Base-by-base conservation (phyloP, 257 asterid genomes). In the Rauvolfia tetraphylla region DNA sequence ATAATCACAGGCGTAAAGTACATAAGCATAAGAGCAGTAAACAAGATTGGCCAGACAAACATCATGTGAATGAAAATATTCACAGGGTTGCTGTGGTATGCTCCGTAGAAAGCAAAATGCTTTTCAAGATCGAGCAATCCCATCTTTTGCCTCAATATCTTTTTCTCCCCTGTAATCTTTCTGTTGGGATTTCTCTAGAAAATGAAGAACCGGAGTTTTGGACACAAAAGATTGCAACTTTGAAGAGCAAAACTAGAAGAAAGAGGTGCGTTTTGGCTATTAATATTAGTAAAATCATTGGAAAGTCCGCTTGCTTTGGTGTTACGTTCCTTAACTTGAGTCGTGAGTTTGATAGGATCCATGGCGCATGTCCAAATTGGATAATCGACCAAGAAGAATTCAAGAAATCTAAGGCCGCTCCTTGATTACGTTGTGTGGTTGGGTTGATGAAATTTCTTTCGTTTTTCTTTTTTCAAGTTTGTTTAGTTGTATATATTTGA, bases 71-170 rank as follows among this genome's bases (percentile, higher is more conserved):
- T 72, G 58, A 89, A 81, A 38, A 93, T 83, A 70, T 93, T 95
- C 10, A 85, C 53, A 3, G 93, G 96, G 85, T 95, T 91, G 85
- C 87, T 91, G 81, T 95, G 99, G 83, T 95, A 90, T 78, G 98
- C 93, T 44, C 99, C 99, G 67, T 95, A 95, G 85, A 95, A 93
- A 1, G 97, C 87, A 68, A 93, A 95, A 58, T 93, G 97, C 78
- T 90, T 76, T 69, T 95, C 99, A 76, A 95, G 87, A 87, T 95
- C 97, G 59, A 95, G 81, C 76, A 95, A 61, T n/a, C 91, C 98
- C 97, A 88, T 88, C 58, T 68, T 72, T 41, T 49, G 15, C 25
- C 31, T 79, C 72, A 29, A 48, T 63, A 10, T 44, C 74, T 25
- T 17, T 66, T 33, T 4, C 6, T 36, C 25, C 27, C 13, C 44